A percentile compares a stretch with the other conserved stretches of the same genome.
phyloP scores from a whole-genome alignment of 768 basidiomycete species.

The Boletus reticulatus region DNA sequence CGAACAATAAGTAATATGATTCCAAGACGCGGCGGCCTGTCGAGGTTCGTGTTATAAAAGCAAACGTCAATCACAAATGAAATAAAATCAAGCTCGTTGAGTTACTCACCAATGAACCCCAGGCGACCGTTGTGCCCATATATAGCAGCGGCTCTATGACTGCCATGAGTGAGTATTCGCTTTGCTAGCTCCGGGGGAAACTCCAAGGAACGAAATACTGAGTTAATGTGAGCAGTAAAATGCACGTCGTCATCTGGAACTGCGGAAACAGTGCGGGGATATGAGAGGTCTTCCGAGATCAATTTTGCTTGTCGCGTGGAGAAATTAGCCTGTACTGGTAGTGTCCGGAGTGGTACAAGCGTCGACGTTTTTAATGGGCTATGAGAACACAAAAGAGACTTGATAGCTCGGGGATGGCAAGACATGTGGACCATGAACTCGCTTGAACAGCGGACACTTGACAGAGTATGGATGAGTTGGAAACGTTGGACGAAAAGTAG shows the following conservation, averaged over 20 bases:
- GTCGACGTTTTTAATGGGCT: conserved; percentile 9
- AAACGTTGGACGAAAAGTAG: not conserved
- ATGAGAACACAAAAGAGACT: conserved; percentile 10
- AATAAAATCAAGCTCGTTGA: not conserved
- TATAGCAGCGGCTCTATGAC: conserved; percentile 64
- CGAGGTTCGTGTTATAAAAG: not conserved
- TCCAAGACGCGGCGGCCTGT: conserved; percentile 76
- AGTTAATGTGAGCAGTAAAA: conserved; percentile 56
- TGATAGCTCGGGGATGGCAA: conserved; percentile 16
- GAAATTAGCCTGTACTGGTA: conserved; percentile 1
- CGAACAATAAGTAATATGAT: conserved; percentile 70
- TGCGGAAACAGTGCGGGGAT: not conserved
- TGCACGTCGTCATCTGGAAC: conserved; percentile 16
- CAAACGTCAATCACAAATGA: not conserved
- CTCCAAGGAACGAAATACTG: conserved; percentile 60
- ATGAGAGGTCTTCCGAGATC: not conserved
- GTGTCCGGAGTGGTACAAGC: conserved; percentile 17
- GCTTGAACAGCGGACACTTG: not conserved
- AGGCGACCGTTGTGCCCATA: conserved; percentile 72
- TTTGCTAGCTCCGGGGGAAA: conserved; percentile 71
- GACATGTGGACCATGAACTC: conserved; percentile 15
- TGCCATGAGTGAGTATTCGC: conserved; percentile 75
- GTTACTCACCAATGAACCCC: conserved; percentile 60
- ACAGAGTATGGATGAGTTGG: not conserved
- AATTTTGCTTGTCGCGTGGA: conserved; percentile 12